phyloP scores from a whole-genome alignment of 164 flowering plant genomes.

The Nymphaea thermarum region DNA sequence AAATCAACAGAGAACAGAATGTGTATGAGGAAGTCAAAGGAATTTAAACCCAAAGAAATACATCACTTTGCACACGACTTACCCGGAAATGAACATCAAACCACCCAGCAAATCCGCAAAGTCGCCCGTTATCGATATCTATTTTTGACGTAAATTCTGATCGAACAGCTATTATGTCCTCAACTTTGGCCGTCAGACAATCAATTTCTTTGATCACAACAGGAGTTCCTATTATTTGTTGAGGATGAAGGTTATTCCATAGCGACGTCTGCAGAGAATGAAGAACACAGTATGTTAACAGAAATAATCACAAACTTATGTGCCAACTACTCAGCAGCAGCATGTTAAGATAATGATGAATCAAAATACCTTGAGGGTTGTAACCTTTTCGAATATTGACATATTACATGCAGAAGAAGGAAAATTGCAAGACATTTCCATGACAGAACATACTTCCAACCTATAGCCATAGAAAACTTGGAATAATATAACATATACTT shows the following conservation, averaged over 20 bases:
- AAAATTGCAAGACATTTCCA: too few species aligned
- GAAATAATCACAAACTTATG: background rate
- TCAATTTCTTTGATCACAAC: conserved; percentile 70
- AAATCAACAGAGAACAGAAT: conserved; percentile 3
- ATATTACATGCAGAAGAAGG: too few species aligned
- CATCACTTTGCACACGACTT: background rate
- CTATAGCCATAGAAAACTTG: too few species aligned
- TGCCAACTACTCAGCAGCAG: background rate
- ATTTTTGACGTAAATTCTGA: conserved; percentile 44
- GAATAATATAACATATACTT: too few species aligned
- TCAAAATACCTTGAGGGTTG: too few species aligned
- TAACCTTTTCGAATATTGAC: too few species aligned
- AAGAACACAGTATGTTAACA: background rate
- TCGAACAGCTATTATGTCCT: conserved; percentile 44
- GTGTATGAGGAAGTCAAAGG: background rate
- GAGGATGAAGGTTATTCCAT: conserved; percentile 92
- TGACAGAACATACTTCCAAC: too few species aligned
- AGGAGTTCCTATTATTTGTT: conserved; percentile 81
- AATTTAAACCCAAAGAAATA: background rate
- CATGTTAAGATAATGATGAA: too few species aligned
- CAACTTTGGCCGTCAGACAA: conserved; percentile 61
- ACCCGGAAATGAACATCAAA: conserved; percentile 98
- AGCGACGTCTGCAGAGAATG: conserved; percentile 63
- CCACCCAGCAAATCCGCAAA: conserved; percentile 92
- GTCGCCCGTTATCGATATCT: conserved; percentile 28